Percentiles rank a stretch among this genome's conserved stretches.
Evolutionary conservation across 1,139 yeast species (phyloP).

Genomic region (Suhomyces yuchorum): DNA sequence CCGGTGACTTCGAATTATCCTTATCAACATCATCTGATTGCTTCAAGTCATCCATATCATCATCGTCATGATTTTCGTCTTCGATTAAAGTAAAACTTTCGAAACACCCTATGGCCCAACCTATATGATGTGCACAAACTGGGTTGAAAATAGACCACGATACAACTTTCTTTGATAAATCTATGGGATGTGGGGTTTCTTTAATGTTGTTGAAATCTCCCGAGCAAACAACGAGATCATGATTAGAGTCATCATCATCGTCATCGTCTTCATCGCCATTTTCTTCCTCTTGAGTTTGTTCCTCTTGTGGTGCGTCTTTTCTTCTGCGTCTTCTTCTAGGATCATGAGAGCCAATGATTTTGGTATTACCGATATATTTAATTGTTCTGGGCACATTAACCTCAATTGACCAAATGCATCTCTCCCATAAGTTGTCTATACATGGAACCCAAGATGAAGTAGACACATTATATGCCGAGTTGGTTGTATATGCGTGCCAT

Average conservation of each 20-base stretch:
- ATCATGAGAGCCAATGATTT: slow-evolving; percentile 41
- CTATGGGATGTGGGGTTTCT: slow-evolving; percentile 54
- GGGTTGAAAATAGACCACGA: slow-evolving; percentile 84
- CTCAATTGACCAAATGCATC: slow-evolving; percentile 91
- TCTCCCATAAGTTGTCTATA: slow-evolving; percentile 83
- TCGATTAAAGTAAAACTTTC: slow-evolving; percentile 54
- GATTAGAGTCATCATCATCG: slow-evolving; percentile 51
- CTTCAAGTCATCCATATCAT: slow-evolving; percentile 43
- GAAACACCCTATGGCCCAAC: slow-evolving; percentile 94
- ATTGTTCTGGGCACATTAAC: slow-evolving; percentile 80
- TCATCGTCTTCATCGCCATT: slow-evolving; percentile 41
- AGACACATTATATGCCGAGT: slow-evolving; percentile 74
- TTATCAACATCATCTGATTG: slow-evolving; percentile 37
- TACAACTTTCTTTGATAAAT: slow-evolving; percentile 71
- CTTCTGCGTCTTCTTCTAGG: slow-evolving; percentile 14
- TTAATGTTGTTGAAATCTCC: slow-evolving; percentile 63
- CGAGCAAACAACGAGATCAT: slow-evolving; percentile 71
- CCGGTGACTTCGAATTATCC: slow-evolving; percentile 48
- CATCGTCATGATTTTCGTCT: slow-evolving; percentile 42
- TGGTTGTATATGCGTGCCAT: slow-evolving; percentile 89
- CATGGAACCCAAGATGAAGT: slow-evolving; percentile 98
- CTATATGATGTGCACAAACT: slow-evolving; percentile 92
- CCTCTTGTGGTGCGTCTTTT: slow-evolving; percentile 17
- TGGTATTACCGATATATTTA: slow-evolving; percentile 62
- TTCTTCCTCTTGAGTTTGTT: slow-evolving; percentile 12